Evolutionary conservation across 768 basidiomycete genomes (phyloP), one percentile per base, ranked within the genome.

Genomic region (Boletus pseudopeckii): DNA sequence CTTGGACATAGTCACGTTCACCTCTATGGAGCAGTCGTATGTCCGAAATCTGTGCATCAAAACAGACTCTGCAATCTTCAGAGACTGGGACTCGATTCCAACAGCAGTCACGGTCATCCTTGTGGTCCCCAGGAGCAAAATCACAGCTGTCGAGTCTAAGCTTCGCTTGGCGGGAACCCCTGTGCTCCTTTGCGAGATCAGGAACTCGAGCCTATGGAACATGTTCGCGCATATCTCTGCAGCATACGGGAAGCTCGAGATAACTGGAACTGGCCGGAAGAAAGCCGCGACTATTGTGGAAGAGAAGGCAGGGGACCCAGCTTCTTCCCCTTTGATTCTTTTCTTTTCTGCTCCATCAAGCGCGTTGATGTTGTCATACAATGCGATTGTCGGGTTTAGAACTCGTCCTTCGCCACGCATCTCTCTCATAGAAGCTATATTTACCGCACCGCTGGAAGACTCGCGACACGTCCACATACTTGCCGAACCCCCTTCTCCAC

Each of bases 1-100:
- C 14, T 64, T 74, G 22, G 73, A 71, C 14, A 58, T 82, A 0
- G 61, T 72, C 52, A 72, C 73, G 5, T 66, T 67, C 22, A 41
- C 58, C 22, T 56, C 59, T 52, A 58, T 60, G 59, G 58, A 63
- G 15, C 41, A 28, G 13, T 33, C 53, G 15, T 59, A 53, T 28
- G 34, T 62, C 32, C 57, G 18, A 26, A 22, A 48, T 26, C 32
- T 69, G 33, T 58, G 42, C 15, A 13, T 6, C 4, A 24, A 53
- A 24, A 48, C 48, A 17, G 38, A 52, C 1, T 42, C 55, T 15
- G 48, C 59, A 3, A 46, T 67, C 17, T 76, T 78, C 40, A 59
- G 50, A 33, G 67, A 65, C 26, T 70, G 68, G 70, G 50, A 53
- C 4, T 47, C 38, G 14, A 56, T 74, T 22, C 73, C 75, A 2